Conservation (phyloP, 768 basidiomycete genomes). For the Podaxis mareebaensis region DNA sequence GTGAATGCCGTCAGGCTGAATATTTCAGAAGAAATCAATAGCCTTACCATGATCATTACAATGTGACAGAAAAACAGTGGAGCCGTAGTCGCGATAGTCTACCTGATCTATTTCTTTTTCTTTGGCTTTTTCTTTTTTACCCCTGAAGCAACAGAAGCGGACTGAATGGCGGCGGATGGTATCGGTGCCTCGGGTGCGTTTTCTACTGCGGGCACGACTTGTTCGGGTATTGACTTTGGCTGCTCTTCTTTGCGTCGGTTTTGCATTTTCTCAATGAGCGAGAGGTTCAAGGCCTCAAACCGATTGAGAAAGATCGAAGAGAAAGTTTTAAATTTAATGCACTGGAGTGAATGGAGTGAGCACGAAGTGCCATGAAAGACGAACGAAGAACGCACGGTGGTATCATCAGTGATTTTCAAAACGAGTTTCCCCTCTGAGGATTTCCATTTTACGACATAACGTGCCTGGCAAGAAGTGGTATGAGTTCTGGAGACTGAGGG, state of each 20-base stretch:
- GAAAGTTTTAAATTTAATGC: conserved; percentile 94
- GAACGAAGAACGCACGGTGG: conserved; percentile 57
- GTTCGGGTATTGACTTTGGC: conserved; percentile 25
- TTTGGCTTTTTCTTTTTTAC: conserved; percentile 84
- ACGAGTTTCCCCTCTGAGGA: conserved; percentile 84
- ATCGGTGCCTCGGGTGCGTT: conserved; percentile 31
- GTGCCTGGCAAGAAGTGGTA: conserved; percentile 50
- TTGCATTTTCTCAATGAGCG: conserved; percentile 85
- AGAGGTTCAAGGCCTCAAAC: conserved; percentile 88
- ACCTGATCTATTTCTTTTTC: conserved; percentile 62
- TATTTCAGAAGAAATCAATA: no score
- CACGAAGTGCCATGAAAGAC: background rate
- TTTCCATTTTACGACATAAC: conserved; percentile 93
- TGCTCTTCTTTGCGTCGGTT: conserved; percentile 49
- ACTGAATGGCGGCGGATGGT: conserved; percentile 6
- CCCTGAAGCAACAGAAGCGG: conserved; percentile 45
- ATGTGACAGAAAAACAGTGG: background rate
- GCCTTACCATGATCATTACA: conserved; percentile 11
- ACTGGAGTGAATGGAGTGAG: conserved; percentile 46
- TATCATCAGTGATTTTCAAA: conserved; percentile 91
- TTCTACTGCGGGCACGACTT: conserved; percentile 21
- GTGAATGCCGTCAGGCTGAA: no score
- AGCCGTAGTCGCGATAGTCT: background rate
- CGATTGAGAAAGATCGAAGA: conserved; percentile 96
- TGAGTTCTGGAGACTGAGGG: background rate